These are phyloP conservation scores for Schizochytrium sp. DNA, from an alignment of 108 stramenopile species.

Conservation along the genomic window DNA sequence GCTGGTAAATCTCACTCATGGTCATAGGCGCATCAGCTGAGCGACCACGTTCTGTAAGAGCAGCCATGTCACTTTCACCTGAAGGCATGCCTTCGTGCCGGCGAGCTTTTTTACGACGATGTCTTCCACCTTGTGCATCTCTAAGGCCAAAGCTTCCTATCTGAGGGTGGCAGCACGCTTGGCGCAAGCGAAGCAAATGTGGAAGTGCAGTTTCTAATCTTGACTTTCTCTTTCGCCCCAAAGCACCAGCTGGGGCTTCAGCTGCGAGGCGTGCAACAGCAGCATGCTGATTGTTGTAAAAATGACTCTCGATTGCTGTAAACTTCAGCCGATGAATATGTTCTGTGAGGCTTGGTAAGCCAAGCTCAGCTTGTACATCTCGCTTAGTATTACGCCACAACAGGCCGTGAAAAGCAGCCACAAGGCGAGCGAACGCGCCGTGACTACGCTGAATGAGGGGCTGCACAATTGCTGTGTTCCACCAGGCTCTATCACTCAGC, in stretches of 20 bases:
- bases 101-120: not conserved
- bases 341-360: conserved; percentile 18
- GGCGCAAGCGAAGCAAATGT: conserved; percentile 5
- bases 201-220: not conserved
- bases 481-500: not conserved
- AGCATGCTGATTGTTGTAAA: conserved; percentile 25
- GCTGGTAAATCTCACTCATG: conserved; percentile 49
- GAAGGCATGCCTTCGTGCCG: not conserved
- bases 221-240: not conserved
- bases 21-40: conserved; percentile 31
- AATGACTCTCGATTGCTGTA: conserved; percentile 16
- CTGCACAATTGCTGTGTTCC: conserved; percentile 25
- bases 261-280: not conserved
- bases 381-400: conserved; percentile 58
- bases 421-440: not conserved
- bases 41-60: not conserved
- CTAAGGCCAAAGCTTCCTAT: not conserved
- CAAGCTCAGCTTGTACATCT: not conserved
- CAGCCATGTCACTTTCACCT: not conserved
- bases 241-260: not conserved
- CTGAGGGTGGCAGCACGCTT: conserved; percentile 58
- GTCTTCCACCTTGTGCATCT: not conserved
- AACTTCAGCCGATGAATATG: conserved; percentile 10
- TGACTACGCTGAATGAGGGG: not conserved
- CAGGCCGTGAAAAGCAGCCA: not conserved